Conservation (phyloP, 1,284 basidiomycete species). For the Ganoderma leucocontextum region DNA sequence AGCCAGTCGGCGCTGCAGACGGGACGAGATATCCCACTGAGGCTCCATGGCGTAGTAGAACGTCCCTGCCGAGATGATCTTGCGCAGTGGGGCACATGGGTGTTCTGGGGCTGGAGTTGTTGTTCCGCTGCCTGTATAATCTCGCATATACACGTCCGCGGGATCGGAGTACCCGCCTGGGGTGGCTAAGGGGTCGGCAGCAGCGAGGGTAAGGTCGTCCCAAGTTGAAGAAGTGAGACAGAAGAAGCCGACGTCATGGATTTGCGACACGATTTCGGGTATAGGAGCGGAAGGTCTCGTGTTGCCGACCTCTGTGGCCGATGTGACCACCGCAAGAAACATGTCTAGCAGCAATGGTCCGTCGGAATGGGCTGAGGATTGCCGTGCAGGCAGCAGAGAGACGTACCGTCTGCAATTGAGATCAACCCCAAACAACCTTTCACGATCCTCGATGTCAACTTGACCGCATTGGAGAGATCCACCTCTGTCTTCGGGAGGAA, state of each 20-base stretch:
- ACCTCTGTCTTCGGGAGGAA: constrained; percentile 80
- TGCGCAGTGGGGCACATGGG: constrained; percentile 89
- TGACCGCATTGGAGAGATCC: constrained; percentile 68
- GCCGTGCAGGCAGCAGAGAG: not conserved
- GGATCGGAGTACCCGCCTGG: constrained; percentile 52
- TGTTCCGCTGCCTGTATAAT: constrained; percentile 49
- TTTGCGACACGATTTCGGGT: constrained; percentile 73
- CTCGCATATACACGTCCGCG: constrained; percentile 55
- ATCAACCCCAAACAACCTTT: constrained; percentile 87
- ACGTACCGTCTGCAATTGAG: constrained; percentile 70
- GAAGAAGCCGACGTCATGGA: constrained; percentile 83
- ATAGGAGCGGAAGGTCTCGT: constrained; percentile 66
- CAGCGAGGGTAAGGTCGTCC: constrained; percentile 69
- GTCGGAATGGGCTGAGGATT: no score
- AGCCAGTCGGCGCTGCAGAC: constrained; percentile 73
- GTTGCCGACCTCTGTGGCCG: constrained; percentile 82
- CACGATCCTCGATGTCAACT: constrained; percentile 70
- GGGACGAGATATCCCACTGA: constrained; percentile 89
- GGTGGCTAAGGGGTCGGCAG: constrained; percentile 56
- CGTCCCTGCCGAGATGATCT: constrained; percentile 90
- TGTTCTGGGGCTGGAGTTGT: constrained; percentile 75
- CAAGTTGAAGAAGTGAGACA: constrained; percentile 74
- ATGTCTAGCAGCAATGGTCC: constrained; percentile 59
- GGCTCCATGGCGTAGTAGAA: constrained; percentile 92
- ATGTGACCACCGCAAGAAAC: constrained; percentile 81